Evolutionary conservation across 139 green algal species (phyloP), one percentile per base, ranked within the genome.

Genomic region (Tetratostichococcus sp.): DNA sequence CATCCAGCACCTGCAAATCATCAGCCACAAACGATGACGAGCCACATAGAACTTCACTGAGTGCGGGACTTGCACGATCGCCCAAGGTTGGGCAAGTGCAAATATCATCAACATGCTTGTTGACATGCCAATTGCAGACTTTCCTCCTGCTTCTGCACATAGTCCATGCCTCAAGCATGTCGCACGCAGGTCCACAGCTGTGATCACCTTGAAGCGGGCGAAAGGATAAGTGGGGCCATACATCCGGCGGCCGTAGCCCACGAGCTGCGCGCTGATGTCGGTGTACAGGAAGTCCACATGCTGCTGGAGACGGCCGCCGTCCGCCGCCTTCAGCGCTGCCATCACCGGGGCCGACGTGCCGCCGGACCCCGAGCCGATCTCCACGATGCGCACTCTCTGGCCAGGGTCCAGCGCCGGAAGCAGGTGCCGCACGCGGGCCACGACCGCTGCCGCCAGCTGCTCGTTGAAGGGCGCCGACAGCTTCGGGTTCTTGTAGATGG

Each of bases 391-490:
- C 30, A 75, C 42, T 28, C 30, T 67, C 70, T 67, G 17, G 28
- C 70, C 70, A 2, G 28, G 3, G 0, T n/a, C 0, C 42, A 75
- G n/a, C 1, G 6, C 16, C 17, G 50, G 70, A 14, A 75, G 70
- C 28, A 30, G n/a, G 28, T 42, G 6, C 28, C 23, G n/a, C 14
- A 67, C 43, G 50, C 35, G 50, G 22, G 43, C 30, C 30, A 21
- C 22, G 6, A 75, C 1, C 1, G 43, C 70, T 1, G 43, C 70
- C n/a, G 70, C 70, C 42, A 75, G 70, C 70, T 75, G 70, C 4
- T 67, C 70, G 42, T 75, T 75, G 70, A 75, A 75, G 42, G 70
- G 70, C 43, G 43, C 70, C 17, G 70, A 75, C 43, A 75, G 70
- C 28, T 31, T 28, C 1, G 70, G 70, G 43, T 67, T 75, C 43